Conservation (phyloP, 169 alveolate genomes). For the Theileria annulata region DNA sequence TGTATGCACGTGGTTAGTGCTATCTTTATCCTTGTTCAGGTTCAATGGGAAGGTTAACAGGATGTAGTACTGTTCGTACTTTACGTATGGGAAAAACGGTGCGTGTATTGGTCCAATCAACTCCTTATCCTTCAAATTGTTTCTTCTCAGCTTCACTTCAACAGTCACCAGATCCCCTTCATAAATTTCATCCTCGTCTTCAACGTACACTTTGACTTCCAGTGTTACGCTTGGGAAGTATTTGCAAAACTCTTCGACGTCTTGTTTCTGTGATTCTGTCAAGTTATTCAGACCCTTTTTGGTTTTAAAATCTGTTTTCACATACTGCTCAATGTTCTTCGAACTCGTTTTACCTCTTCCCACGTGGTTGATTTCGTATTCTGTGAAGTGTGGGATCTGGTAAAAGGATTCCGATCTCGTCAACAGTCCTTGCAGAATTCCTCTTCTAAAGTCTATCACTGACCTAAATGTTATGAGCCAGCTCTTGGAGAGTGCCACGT, state of each 20-base stretch:
- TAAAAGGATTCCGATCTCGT: constrained; percentile 77
- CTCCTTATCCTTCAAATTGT: constrained; percentile 78
- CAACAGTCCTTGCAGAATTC: constrained; percentile 85
- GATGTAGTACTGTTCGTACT: constrained; percentile 88
- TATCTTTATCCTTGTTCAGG: constrained; percentile 42
- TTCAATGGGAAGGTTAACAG: constrained; percentile 66
- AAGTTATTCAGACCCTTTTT: constrained; percentile 81
- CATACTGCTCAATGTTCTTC: constrained; percentile 78
- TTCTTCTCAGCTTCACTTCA: constrained; percentile 77
- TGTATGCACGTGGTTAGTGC: constrained; percentile 45
- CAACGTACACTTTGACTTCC: constrained; percentile 79
- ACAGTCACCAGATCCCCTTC: constrained; percentile 87
- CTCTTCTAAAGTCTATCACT: constrained; percentile 84
- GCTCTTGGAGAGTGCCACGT: constrained; percentile 80
- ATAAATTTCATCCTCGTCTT: constrained; percentile 84
- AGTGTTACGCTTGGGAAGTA: constrained; percentile 76
- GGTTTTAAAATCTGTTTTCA: constrained; percentile 75
- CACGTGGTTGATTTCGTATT: constrained; percentile 67
- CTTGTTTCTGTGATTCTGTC: constrained; percentile 73
- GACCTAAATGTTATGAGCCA: constrained; percentile 81
- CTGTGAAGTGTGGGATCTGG: constrained; percentile 89
- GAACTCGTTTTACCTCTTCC: constrained; percentile 80
- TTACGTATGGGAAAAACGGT: constrained; percentile 83
- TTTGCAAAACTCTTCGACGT: constrained; percentile 82
- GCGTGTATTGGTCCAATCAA: constrained; percentile 88